These are phyloP conservation scores for Pyricularia grisea DNA, from an alignment of 2,329 filamentous ascomycete species.

Conservation along the genomic window DNA sequence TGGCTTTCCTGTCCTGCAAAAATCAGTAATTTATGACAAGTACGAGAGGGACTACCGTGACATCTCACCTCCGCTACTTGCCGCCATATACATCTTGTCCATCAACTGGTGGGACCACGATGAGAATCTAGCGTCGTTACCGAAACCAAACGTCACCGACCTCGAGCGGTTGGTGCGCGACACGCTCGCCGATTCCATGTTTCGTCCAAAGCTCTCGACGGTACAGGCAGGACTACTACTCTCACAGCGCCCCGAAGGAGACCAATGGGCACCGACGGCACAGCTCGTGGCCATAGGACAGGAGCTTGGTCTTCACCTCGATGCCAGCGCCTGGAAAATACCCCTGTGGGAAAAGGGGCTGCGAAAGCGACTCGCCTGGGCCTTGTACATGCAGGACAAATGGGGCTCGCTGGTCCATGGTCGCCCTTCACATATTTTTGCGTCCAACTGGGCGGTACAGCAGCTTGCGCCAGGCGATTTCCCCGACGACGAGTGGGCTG, in stretches of 20 bases:
- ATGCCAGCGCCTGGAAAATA: conserved; percentile 53
- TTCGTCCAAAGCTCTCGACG: conserved; percentile 44
- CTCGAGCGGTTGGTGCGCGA: conserved; percentile 25
- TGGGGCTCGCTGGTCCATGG: conserved; percentile 83
- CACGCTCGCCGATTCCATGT: conserved; percentile 36
- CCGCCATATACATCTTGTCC: conserved; percentile 53
- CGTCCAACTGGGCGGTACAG: conserved; percentile 67
- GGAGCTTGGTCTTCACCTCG: conserved; percentile 49
- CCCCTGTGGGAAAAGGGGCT: conserved; percentile 54
- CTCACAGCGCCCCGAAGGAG: conserved; percentile 36
- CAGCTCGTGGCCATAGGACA: conserved; percentile 48
- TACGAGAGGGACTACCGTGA: conserved; percentile 47
- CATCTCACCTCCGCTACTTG: conserved; percentile 49
- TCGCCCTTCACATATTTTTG: conserved; percentile 66
- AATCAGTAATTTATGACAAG: conserved; percentile 52
- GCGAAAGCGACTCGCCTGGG: conserved; percentile 53
- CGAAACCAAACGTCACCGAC: conserved; percentile 28
- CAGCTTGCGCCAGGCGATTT: conserved; percentile 59
- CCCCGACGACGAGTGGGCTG: conserved; percentile 53
- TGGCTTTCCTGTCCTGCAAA: conserved; percentile 48
- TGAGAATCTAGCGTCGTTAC: conserved; percentile 35
- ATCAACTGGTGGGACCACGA: conserved; percentile 53
- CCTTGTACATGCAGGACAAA: conserved; percentile 54
- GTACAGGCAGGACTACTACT: conserved; percentile 45
- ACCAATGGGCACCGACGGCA: conserved; percentile 38